Conservation (phyloP, 2,329 filamentous ascomycete genomes). For the Sporothrix humicola region DNA sequence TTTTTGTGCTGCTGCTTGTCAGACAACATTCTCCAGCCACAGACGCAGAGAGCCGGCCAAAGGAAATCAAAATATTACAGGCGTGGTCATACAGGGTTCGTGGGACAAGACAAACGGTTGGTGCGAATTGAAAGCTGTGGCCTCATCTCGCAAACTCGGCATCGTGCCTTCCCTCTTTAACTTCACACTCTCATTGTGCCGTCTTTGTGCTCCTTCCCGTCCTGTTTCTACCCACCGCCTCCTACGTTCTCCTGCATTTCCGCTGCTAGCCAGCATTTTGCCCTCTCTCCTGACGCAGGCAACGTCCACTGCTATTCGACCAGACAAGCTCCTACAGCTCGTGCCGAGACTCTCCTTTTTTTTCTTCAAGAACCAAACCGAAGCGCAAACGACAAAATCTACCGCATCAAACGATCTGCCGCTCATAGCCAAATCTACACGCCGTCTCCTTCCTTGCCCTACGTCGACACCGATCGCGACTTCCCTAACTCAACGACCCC, state of each 20-base stretch:
- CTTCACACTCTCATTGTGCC: not conserved
- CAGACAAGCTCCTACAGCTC: conserved; percentile 2
- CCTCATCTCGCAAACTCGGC: conserved; percentile 5
- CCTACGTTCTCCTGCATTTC: not conserved
- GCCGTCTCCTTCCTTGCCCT: not conserved
- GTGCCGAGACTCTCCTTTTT: conserved; percentile 2
- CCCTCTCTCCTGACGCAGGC: conserved; percentile 3
- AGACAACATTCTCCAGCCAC: conserved; percentile 28
- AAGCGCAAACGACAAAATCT: conserved; percentile 1
- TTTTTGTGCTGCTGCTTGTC: conserved; percentile 22
- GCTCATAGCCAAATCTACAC: not conserved
- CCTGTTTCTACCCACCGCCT: not conserved
- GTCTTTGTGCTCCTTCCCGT: not conserved
- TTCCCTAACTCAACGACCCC: conserved; percentile 11
- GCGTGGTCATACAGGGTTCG: conserved; percentile 15
- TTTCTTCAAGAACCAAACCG: conserved; percentile 7
- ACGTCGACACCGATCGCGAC: conserved; percentile 5
- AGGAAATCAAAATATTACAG: conserved; percentile 23
- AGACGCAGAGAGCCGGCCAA: not conserved
- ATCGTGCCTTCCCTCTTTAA: conserved; percentile 28
- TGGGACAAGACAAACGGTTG: conserved; percentile 15
- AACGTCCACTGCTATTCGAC: not conserved
- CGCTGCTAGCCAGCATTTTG: not conserved
- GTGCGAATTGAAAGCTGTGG: conserved; percentile 1
- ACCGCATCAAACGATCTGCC: not conserved